Base-by-base conservation (phyloP, 2,329 filamentous ascomycete genomes). In the Bipolaris oryzae region DNA sequence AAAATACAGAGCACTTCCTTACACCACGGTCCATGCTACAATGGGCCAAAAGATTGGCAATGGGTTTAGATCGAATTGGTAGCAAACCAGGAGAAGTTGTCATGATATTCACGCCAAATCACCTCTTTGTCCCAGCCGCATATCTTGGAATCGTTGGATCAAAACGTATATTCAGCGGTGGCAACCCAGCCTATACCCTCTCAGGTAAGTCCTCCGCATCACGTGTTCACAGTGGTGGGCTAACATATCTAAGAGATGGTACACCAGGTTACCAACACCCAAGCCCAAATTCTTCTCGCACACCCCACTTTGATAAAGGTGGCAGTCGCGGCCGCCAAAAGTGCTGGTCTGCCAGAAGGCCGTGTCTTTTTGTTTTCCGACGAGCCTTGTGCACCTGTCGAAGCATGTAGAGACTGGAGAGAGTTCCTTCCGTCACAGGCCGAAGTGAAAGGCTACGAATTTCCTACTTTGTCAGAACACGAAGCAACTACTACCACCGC, bases 61-160 rank as follows among this genome's bases (percentile, higher is more conserved):
- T 76, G 44, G 82, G 82, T 10, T 72, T 85, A 16, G 73, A 81
- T 48, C 73, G 70, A 13, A 66, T 81, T 6, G 81, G 80, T 6
- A 65, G 82, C 33, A 71, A 77, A 55, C 71, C 67, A 16, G 81
- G 80, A 2, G 82, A 84, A 31, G 80, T 81, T 1, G 79, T 83
- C 28, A 77, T 84, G 78, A 79, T 83, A 7, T 80, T 80, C 59
- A 81, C 81, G 0, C 81, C 81, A 5, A 85, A 84, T 65, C 80
- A 84, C 50, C 78, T 84, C 23, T 83, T 80, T 59, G 79, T 84
- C 2, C 82, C 82, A 0, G 78, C 79, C 1, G 79, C 80, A 10
- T 84, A 82, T 62, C 71, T 84, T 18, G 82, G 80, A 3, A 79
- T 82, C 39, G 79, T 83, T 1, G 82, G 82, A 0, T 79, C 79